Base-by-base conservation (phyloP, 106 monocot genomes). In the Dendrobium officinale region DNA sequence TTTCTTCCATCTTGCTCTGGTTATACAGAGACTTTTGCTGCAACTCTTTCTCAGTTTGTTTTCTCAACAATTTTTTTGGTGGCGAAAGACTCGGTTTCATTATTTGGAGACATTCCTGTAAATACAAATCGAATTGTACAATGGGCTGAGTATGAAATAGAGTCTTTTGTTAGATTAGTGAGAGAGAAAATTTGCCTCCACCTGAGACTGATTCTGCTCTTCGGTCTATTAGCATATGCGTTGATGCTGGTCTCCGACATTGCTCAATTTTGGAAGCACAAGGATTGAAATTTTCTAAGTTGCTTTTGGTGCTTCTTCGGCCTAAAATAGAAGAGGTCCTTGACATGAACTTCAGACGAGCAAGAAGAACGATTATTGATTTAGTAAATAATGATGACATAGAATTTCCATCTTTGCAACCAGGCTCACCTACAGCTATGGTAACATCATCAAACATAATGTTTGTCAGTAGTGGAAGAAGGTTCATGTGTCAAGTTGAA, bases 101-200 rank as follows among this genome's bases (percentile, higher is more conserved):
- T 98, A 49, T 89, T 98, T 92, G 92, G 89, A 79, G 88, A 98
- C 79, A 84, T 73, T 40, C 77, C 89, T 54, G 70, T 82, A 42
- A 91, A 89, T 83, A 82, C 84, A 40, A 95, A 85, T 85, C 87
- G 91, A 56, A 85, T 93, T 72, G 85, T 90, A 5, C 92, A 98
- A 47, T 98, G 98, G 98, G 98, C 92, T 80, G 98, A 98, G 79
- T 86, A 70, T 80, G 88, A 98, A 84, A 91, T 98, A 66, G 98
- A 95, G 78, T 82, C 85, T 51, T 95, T 92, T 81, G 87, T 90
- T 58, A 86, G 73, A 55, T 72, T 89, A 64, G 92, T 94, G 77
- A 98, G 92, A 98, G 92, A 83, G 92, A 98, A 78, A 90, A 95
- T 81, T 85, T 88, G 67, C 91, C 92, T 75, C 41, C 79, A 70